A percentile compares a stretch with the other conserved stretches of the same genome.
Evolutionary conservation across 257 asterid genomes (phyloP).

Genomic region (Echites panduratus): DNA sequence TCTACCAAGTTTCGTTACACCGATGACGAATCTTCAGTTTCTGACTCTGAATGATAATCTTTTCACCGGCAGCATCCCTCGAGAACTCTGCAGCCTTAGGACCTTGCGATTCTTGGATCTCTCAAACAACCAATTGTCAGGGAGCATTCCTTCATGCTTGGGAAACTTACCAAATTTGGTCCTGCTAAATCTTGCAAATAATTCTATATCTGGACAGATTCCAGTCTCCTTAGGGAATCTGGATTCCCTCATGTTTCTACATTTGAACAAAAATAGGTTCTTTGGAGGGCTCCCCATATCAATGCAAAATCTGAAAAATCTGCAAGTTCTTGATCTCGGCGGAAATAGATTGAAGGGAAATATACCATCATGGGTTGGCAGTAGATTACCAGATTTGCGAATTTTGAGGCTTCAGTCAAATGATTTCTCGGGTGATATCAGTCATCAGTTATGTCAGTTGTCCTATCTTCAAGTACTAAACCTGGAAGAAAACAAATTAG

Average conservation of each 20-base stretch:
- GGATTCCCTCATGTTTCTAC: conserved; percentile 12
- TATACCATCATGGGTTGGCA: conserved; percentile 26
- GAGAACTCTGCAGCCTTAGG: not conserved
- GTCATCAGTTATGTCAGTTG: conserved; percentile 18
- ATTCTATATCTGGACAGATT: conserved; percentile 18
- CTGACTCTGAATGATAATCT: conserved; percentile 14
- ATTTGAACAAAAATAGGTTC: conserved; percentile 19
- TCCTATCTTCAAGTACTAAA: conserved; percentile 16
- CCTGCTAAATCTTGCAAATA: conserved; percentile 9
- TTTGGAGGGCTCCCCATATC: not conserved
- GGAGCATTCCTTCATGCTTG: conserved; percentile 15
- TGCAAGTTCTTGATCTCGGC: not conserved
- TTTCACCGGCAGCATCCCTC: conserved; percentile 5
- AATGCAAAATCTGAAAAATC: not conserved
- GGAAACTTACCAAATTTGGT: not conserved
- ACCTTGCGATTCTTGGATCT: not conserved
- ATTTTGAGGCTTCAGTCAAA: conserved; percentile 21
- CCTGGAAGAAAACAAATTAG: conserved; percentile 19
- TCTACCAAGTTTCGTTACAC: not conserved
- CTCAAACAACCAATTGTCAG: conserved; percentile 13
- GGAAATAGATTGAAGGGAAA: not conserved
- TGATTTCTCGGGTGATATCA: conserved; percentile 17
- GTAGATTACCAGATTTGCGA: conserved; percentile 2
- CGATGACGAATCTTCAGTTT: not conserved
- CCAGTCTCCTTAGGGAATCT: conserved; percentile 22